Base-by-base conservation (phyloP, 331 rosid genomes). In the Prunus yedoensis region DNA sequence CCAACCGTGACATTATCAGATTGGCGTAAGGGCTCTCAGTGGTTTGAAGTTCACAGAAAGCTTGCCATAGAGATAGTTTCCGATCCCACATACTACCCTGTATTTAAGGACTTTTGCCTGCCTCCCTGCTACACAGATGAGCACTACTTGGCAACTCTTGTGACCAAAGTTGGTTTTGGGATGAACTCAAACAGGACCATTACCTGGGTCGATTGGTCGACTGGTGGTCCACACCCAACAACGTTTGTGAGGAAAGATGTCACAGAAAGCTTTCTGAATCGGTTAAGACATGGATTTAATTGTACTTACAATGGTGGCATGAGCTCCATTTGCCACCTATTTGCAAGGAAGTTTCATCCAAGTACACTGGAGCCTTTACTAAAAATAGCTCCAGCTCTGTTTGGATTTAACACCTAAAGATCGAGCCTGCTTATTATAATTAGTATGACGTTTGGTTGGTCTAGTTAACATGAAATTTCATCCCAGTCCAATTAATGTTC, bases 131-230 rank as follows among this genome's bases (percentile, higher is more conserved):
- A 82, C 75, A 76, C 63, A 68, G 86, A 85, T 13, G 86, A 79
- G 75, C 88, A 82, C 62, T 85, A 82, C 21, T 30, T 82, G 57
- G 79, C 86, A 12, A 85, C 88, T 52, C 66, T 85, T 20, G 86
- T 85, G 74, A 61, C 16, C 23, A 82, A 78, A 21, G 43, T 68
- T 60, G 49, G 43, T 2, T 38, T 71, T 12, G 57, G 61, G 8
- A 13, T 23, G 71, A 85, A 71, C 35, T 75, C 84, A 0, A 81
- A 85, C 27, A 25, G 81, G 41, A 67, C 74, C 71, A 41, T 85
- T 20, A 85, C 88, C 4, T 82, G 88, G 86, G 88, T 79, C 2
- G 86, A 85, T 76, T 81, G 88, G 88, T 79, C 88, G 6, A 46
- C 62, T 20, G 82, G 75, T 20, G 88, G 88, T 3, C 11, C 86